A percentile compares a stretch with the other conserved stretches of the same genome.
Evolutionary conservation across 495 filamentous ascomycete genomes (phyloP).

Genomic region (Aspergillus conjunctus): DNA sequence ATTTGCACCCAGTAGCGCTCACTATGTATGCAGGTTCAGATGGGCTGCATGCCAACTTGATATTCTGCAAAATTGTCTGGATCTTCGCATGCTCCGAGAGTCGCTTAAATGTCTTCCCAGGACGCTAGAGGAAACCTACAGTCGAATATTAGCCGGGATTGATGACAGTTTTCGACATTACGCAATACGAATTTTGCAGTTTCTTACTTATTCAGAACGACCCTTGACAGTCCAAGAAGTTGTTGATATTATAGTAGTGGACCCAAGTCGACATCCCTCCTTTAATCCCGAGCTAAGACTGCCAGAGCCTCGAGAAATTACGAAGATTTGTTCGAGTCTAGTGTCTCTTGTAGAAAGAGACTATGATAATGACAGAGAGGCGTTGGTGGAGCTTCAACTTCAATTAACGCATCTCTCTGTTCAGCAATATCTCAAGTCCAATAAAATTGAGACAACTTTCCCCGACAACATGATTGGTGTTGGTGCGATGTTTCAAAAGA

Average conservation of each 20-base stretch:
- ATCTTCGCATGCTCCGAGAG: conserved; percentile 14
- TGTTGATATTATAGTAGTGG: conserved; percentile 25
- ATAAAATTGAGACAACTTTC: conserved; percentile 8
- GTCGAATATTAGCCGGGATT: conserved; percentile 34
- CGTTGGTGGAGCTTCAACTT: conserved; percentile 16
- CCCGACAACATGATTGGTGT: conserved; percentile 3
- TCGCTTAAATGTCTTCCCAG: conserved; percentile 33
- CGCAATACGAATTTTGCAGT: conserved; percentile 34
- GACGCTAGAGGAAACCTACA: conserved; percentile 41
- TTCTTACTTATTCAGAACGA: conserved; percentile 29
- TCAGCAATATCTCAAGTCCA: conserved; percentile 18
- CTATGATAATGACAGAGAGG: not conserved
- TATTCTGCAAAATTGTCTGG: conserved; percentile 28
- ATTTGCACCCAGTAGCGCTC: conserved; percentile 12
- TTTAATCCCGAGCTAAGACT: conserved; percentile 18
- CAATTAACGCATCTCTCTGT: conserved; percentile 21
- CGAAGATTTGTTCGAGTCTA: conserved; percentile 15
- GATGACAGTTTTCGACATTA: conserved; percentile 16
- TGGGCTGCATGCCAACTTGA: conserved; percentile 44
- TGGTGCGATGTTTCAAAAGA: conserved; percentile 8
- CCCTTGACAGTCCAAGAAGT: conserved; percentile 30
- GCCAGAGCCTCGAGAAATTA: conserved; percentile 17
- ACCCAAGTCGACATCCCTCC: not conserved
- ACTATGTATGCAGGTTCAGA: conserved; percentile 36
- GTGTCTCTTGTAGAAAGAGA: conserved; percentile 13